Base-by-base conservation (phyloP, 208 protist genomes). In the Acanthamoeba lenticulata region DNA sequence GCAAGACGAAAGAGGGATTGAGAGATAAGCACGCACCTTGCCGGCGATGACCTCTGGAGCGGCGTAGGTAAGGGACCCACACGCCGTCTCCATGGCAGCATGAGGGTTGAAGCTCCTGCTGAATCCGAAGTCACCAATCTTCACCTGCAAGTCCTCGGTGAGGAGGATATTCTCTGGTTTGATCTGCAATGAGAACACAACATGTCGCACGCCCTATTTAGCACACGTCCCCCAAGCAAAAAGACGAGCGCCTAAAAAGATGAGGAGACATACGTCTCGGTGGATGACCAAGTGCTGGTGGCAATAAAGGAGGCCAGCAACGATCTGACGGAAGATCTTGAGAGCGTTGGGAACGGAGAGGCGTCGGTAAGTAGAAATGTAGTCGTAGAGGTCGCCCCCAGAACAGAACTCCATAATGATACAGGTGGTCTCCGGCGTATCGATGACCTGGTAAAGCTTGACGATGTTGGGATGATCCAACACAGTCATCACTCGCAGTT, bases 301-400 rank as follows among this genome's bases (percentile, higher is more conserved):
- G 95, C 98, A 98, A 95, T 99, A 99, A 90, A 96, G 93, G 40
- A 99, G 95, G 29, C 98, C 98, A 21, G 96, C 95, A 32, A 99
- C 98, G 15, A 99, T 96, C 96, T 99, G 98, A 67, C 99, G 97
- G 93, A 99, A 99, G 44, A 94, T 60, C 47, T 97, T 91, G 13
- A 98, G 97, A 3, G 98, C 98, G n/a, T 95, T 97, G 15, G 94
- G 55, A 83, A 99, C 98, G 40, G 96, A 94, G 79, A 99, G 98
- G 67, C 97, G 96, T 65, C 97, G 97, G 21, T 96, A 96, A 17
- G 72, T 94, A 11, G 96, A 97, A 69, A 99, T 98, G 86, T 97
- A 97, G 57, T 98, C 97, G 89, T 99, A 99, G 47, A 99, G 96
- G 95, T 99, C 98, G 2, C 98, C 98, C 49, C 98, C 98, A 13